Evolutionary conservation across 2,329 filamentous ascomycete genomes (phyloP), one percentile per base, ranked within the genome.

Genomic region (Penicillium vulpinum): DNA sequence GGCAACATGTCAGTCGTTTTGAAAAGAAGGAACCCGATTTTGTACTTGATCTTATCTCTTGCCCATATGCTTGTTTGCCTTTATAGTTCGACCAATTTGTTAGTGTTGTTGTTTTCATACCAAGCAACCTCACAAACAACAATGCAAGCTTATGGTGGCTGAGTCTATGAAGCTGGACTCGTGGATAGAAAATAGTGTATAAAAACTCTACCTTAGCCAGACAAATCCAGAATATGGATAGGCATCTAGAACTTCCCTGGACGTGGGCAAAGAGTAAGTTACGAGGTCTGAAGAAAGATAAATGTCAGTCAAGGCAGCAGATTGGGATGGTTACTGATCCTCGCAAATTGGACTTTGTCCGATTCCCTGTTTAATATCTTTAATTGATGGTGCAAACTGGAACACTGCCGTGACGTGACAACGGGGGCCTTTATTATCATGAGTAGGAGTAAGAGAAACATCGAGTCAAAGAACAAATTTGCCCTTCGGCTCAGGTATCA

Each of bases 381-480:
- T 22, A 38, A 41, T 41, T 36, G 2, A 51, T 35, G 11, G 28
- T 40, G 46, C 18, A 50, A 35, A 33, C 43, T 51, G 40, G 36
- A 39, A 54, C n/a, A 53, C 31, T 57, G 41, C 31, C 59, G 57
- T 62, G 64, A 59, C 61, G 57, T 61, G 62, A 65, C 58, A 59
- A 62, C 51, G 54, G 52, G 57, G 51, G 52, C 29, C 57, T 66
- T 58, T 66, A 66, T 66, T 65, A 64, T 66, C 64, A 47, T 65
- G 63, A 65, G 31, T 62, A 62, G 57, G 48, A 61, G 51, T 64
- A 61, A 49, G 58, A 63, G 48, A 63, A 61, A 61, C 57, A 61
- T 59, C 57, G 55, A 62, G 58, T 58, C 49, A 52, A 54, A 55
- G 49, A 52, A 54, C 24, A 49, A 45, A 44, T 28, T 13, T 36